A percentile compares a stretch with the other conserved stretches of the same genome.
Conservation (phyloP, 176 grass and related monocot species). For the Neostapfia colusana region DNA sequence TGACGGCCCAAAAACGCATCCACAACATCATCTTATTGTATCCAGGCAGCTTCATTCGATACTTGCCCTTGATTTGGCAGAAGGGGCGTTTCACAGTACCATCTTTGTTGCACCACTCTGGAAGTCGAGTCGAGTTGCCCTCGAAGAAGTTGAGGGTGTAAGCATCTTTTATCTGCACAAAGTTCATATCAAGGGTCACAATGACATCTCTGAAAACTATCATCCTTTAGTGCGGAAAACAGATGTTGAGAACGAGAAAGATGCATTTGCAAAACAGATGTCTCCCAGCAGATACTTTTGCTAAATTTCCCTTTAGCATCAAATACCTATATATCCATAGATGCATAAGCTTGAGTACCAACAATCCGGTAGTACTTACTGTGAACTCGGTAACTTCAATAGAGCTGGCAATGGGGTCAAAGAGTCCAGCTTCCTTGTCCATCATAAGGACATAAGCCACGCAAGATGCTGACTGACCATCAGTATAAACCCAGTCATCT, state of each 20-base stretch:
- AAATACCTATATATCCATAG: neutral
- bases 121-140: constrained; percentile 60
- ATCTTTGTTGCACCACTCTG: constrained; percentile 90
- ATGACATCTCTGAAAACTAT: neutral
- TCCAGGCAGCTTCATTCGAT: constrained; percentile 92
- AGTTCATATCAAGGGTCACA: neutral
- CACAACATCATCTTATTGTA: constrained; percentile 88
- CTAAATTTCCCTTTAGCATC: neutral
- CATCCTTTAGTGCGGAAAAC: neutral
- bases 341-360: neutral
- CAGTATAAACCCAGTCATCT: constrained; percentile 80
- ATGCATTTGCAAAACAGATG: neutral
- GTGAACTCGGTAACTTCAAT: constrained; percentile 95
- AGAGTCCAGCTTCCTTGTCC: constrained; percentile 96
- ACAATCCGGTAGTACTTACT: constrained; percentile 47
- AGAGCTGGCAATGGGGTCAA: constrained; percentile 57
- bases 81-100: constrained; percentile 78
- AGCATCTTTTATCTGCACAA: constrained; percentile 93
- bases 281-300: neutral
- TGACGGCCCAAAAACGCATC: no score
- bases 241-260: neutral
- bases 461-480: constrained; percentile 93
- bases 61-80: constrained; percentile 90
- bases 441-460: constrained; percentile 81
- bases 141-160: constrained; percentile 93